phyloP scores from a whole-genome alignment of 2,329 filamentous ascomycete species.

The Phyllosticta capitalensis region DNA sequence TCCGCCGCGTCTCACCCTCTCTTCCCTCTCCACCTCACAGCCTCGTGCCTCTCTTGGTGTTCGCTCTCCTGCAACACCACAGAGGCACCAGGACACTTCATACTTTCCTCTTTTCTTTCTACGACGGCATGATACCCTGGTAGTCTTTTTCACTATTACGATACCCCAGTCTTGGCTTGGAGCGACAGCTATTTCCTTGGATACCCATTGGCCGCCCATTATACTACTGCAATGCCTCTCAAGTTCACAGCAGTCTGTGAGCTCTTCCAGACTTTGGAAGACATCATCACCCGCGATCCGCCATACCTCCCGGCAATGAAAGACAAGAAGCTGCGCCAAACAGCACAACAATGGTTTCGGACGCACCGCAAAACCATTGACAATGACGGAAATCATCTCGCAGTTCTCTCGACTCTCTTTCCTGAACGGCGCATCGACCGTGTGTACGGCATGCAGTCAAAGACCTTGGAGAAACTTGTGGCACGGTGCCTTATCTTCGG shows the following conservation, averaged over 20 bases:
- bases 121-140: constrained; percentile 3
- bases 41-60: neutral
- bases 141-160: neutral
- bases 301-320: constrained; percentile 26
- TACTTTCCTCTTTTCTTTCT: neutral
- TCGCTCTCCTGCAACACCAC: neutral
- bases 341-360: constrained; percentile 58
- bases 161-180: neutral
- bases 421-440: constrained; percentile 69
- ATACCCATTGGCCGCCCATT: neutral
- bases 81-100: neutral
- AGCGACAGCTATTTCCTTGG: constrained; percentile 12
- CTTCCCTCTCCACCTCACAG: neutral
- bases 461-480: constrained; percentile 56
- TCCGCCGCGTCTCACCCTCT: neutral
- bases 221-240: constrained; percentile 45
- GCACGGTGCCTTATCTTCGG: constrained; percentile 58
- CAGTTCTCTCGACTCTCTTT: constrained; percentile 65
- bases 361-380: constrained; percentile 51
- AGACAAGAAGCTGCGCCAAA: constrained; percentile 21
- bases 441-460: constrained; percentile 61
- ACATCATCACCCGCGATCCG: constrained; percentile 33
- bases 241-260: constrained; percentile 64
- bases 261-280: constrained; percentile 59
- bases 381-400: constrained; percentile 47